Conservation (phyloP, 768 basidiomycete species). For the Neoboletus magnificus region DNA sequence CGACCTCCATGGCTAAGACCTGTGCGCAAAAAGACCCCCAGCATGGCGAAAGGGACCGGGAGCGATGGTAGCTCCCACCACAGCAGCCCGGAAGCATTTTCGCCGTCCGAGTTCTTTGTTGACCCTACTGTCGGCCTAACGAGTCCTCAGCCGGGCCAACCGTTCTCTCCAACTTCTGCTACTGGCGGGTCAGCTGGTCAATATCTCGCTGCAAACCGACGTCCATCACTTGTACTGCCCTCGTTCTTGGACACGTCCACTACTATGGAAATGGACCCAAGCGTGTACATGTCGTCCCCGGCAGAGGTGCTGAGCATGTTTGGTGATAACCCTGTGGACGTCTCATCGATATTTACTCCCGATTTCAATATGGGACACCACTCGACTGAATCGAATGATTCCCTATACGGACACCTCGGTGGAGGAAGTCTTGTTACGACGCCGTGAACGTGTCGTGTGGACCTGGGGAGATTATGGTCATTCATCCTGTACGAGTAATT, state of each 20-base stretch:
- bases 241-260: conserved; percentile 29
- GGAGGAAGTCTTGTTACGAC: conserved; percentile 26
- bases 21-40: conserved; percentile 70
- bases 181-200: conserved; percentile 13
- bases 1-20: conserved; percentile 89
- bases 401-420: conserved; percentile 26
- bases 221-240: conserved; percentile 22
- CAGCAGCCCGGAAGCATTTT: conserved; percentile 62
- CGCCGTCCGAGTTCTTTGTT: conserved; percentile 61
- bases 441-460: conserved; percentile 17
- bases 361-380: conserved; percentile 31
- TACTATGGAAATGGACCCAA: conserved; percentile 48
- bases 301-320: conserved; percentile 63
- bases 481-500: conserved; percentile 17
- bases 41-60: conserved; percentile 42
- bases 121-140: conserved; percentile 35
- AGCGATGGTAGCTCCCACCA: conserved; percentile 45
- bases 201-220: conserved; percentile 25
- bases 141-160: conserved; percentile 24
- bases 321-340: conserved; percentile 40
- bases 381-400: conserved; percentile 24
- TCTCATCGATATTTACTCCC: conserved; percentile 31
- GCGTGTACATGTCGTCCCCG: conserved; percentile 51
- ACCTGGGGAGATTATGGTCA: conserved; percentile 1
- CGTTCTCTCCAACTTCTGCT: conserved; percentile 23